phyloP scores from a whole-genome alignment of 163 green algal species.

The Chlorella variabilis region DNA sequence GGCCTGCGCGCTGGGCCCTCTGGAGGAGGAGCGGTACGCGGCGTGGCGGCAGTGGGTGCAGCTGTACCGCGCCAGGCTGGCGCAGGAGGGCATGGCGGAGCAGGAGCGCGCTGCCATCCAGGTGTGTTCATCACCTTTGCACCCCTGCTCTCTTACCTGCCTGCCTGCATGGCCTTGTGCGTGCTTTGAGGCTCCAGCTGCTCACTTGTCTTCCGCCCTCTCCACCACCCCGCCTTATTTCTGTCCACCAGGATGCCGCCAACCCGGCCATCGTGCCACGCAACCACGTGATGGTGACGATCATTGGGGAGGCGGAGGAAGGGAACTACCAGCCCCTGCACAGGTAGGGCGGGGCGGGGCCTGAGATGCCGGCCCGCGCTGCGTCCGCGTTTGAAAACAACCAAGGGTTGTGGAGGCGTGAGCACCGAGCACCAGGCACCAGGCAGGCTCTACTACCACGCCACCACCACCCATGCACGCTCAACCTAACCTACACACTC shows the following conservation, averaged over 20 bases:
- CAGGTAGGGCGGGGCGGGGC: background rate
- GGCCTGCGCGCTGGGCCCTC: conserved; percentile 7
- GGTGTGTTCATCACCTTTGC: background rate
- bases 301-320: conserved; percentile 73
- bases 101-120: conserved; percentile 45
- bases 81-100: conserved; percentile 57
- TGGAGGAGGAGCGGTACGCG: conserved; percentile 53
- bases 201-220: too few relatives aligned
- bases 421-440: too few relatives aligned
- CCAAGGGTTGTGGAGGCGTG: too few relatives aligned
- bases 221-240: background rate
- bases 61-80: conserved; percentile 57
- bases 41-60: conserved; percentile 73
- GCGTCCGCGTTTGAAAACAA: too few relatives aligned
- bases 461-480: too few relatives aligned
- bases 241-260: conserved; percentile 54
- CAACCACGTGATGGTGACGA: conserved; percentile 85
- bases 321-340: conserved; percentile 66
- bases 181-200: too few relatives aligned
- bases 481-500: too few relatives aligned
- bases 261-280: conserved; percentile 86
- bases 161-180: background rate
- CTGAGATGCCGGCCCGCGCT: too few relatives aligned
- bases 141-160: background rate
- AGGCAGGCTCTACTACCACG: too few relatives aligned